Percentiles rank a stretch among this genome's conserved stretches.
Conservation (phyloP, 306 rosid genomes). For the Rosa lucieae region DNA sequence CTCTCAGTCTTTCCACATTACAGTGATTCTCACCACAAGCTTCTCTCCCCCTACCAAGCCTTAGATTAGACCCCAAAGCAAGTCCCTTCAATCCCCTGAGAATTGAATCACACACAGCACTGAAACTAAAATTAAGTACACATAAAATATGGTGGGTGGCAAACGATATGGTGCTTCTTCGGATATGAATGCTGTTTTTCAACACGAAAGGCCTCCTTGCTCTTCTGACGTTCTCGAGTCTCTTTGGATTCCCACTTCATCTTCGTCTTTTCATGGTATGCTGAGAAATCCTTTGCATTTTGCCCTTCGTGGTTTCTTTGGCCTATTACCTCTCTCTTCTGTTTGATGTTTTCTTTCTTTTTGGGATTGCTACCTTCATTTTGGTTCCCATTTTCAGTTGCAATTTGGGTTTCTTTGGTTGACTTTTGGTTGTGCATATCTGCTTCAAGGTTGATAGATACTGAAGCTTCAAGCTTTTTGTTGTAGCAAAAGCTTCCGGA, state of each 20-base stretch:
- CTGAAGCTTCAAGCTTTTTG: neutral
- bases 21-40: constrained; percentile 40
- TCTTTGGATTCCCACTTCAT: constrained; percentile 57
- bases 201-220: constrained; percentile 51
- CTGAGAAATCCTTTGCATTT: constrained; percentile 7
- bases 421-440: neutral
- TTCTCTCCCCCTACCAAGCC: constrained; percentile 31
- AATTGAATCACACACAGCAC: constrained; percentile 3
- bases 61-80: constrained; percentile 23
- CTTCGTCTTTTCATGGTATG: constrained; percentile 57
- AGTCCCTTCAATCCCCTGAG: constrained; percentile 21
- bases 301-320: neutral
- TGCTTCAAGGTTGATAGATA: neutral
- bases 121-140: neutral
- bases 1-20: constrained; percentile 53
- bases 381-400: neutral
- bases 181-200: constrained; percentile 48
- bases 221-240: constrained; percentile 60
- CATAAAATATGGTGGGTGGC: constrained; percentile 43
- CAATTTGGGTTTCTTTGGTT: neutral
- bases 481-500: neutral
- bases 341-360: neutral
- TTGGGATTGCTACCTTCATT: constrained; percentile 11
- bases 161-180: constrained; percentile 46
- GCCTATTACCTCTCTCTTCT: constrained; percentile 3